Base-by-base conservation (phyloP, 768 basidiomycete genomes). In the Fomitopsis pulvina region DNA sequence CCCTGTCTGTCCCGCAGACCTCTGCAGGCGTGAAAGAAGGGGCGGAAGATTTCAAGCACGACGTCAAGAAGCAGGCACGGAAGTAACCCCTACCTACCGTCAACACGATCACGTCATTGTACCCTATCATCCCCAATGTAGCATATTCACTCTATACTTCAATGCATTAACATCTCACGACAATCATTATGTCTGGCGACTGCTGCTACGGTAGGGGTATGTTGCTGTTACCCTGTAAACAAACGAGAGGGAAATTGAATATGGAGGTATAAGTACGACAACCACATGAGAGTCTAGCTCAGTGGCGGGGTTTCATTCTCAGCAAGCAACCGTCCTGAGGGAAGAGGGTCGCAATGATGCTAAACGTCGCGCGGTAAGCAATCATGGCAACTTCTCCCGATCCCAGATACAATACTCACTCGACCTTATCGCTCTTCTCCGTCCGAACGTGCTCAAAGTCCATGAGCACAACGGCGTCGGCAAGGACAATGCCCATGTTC, bases 341-440 rank as follows among this genome's bases (percentile, higher is more conserved):
- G 81, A 99, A 99, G 38, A 98, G 69, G 20, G 92, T 96, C n/a
- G 94, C 90, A 57, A 97, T 92, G 55, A 97, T 91, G 44, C 88
- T 91, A 56, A 25, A 55, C 34, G 18, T 8, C 25, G 1, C 41
- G n/a, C 24, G 11, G 29, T 42, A 2, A 51, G 16, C 14, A 9
- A 38, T 11, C 43, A 48, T 11, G 32, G 20, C 16, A 1, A 26
- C 4, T 25, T 9, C 4, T 10, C 14, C n/a, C 4, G 22, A 7
- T 27, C 21, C 6, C 20, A 30, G 29, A 11, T 16, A 14, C 47
- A n/a, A 25, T 18, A 83, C 89, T 61, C 63, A 91, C 86, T 89
- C 80, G 58, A 95, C 82, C 69, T 90, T 75, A 18, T 89, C 75
- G 56, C 87, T 91, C 51, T 79, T 66, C 1, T 80, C 77, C 0